These are phyloP conservation scores for Ceriops zippeliana DNA, from an alignment of 345 rosid genomes.

Conservation along the genomic window DNA sequence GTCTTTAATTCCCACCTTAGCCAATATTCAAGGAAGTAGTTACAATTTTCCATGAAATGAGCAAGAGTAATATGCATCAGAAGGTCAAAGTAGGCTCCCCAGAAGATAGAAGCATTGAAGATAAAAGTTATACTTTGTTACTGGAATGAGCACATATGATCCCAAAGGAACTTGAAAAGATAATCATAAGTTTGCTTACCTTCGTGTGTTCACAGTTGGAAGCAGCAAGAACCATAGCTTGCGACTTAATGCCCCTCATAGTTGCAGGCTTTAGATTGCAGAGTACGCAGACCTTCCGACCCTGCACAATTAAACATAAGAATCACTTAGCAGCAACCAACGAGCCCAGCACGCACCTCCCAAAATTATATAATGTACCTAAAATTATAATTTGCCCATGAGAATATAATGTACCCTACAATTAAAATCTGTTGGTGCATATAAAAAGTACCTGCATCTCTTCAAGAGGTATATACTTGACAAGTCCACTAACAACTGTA, in stretches of 20 bases:
- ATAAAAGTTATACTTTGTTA: too few species aligned
- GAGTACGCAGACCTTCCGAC: slow-evolving; percentile 87
- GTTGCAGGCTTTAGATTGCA: slow-evolving; percentile 88
- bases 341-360: too few species aligned
- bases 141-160: neutral
- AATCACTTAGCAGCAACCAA: neutral
- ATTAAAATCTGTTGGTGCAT: neutral
- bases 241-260: slow-evolving; percentile 89
- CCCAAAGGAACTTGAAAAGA: neutral
- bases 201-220: slow-evolving; percentile 59
- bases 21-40: too few species aligned
- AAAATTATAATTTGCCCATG: too few species aligned
- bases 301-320: slow-evolving; percentile 44
- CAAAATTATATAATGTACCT: too few species aligned
- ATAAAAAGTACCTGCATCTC: slow-evolving; percentile 67
- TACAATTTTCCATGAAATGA: too few species aligned
- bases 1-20: too few species aligned
- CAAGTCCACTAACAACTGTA: slow-evolving; percentile 86
- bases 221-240: slow-evolving; percentile 97
- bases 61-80: too few species aligned
- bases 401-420: too few species aligned
- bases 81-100: too few species aligned
- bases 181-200: slow-evolving; percentile 26
- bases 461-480: slow-evolving; percentile 72
- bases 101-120: too few species aligned